Conservation (phyloP, 75 land plant genomes). For the Pseudotsuga menziesii region DNA sequence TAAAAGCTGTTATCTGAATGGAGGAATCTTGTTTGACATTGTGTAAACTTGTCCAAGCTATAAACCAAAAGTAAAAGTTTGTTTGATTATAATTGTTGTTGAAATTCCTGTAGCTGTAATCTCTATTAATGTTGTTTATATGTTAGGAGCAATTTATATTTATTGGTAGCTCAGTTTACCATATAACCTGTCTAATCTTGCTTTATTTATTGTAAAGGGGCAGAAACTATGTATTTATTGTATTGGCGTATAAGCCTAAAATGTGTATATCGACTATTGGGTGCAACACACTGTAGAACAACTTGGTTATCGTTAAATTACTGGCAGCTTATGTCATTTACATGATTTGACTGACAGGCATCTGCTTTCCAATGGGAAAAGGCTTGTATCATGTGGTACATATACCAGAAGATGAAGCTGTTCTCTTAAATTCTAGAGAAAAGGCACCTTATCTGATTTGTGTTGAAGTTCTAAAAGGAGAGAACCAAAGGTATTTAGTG, state of each 20-base stretch:
- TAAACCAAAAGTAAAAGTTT: background rate
- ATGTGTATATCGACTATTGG: background rate
- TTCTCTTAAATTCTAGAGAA: conserved; percentile 95
- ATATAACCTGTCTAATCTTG: too few species aligned
- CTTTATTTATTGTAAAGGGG: too few species aligned
- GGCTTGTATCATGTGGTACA: conserved; percentile 93
- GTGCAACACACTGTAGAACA: background rate
- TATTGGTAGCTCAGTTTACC: too few species aligned
- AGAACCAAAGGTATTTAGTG: conserved; percentile 57
- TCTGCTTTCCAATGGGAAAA: conserved; percentile 98
- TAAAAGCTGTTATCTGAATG: too few species aligned
- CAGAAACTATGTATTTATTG: background rate
- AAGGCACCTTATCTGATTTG: conserved; percentile 98
- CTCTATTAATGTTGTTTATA: background rate
- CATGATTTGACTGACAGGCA: conserved; percentile 45
- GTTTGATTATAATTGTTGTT: background rate
- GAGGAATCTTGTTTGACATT: too few species aligned
- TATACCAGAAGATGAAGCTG: conserved; percentile 95
- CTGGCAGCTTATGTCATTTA: background rate
- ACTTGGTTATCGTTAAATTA: background rate
- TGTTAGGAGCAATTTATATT: background rate
- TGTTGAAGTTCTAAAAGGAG: conserved; percentile 89
- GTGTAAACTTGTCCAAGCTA: too few species aligned
- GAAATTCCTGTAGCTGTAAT: background rate
- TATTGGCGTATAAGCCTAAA: background rate